phyloP scores from a whole-genome alignment of 78 protist species.

The Cavenderia fasciculata region DNA sequence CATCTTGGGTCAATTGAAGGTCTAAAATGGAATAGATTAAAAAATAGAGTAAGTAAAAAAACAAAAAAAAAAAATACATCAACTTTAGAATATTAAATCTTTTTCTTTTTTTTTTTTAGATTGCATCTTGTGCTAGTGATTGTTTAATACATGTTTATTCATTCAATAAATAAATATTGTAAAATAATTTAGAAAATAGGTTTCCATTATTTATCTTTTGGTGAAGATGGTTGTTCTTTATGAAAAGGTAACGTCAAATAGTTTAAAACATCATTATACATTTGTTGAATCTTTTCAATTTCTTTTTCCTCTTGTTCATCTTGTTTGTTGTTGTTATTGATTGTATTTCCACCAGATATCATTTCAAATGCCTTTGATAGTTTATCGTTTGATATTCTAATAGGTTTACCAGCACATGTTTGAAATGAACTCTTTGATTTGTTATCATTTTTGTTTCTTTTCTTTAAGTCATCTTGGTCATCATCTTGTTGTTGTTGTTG shows the following conservation, averaged over 20 bases:
- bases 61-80: neutral
- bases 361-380: neutral
- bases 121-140: conserved; percentile 68
- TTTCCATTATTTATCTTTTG: neutral
- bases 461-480: neutral
- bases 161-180: neutral
- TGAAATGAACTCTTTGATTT: conserved; percentile 2
- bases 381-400: neutral
- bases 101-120: neutral
- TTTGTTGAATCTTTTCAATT: neutral
- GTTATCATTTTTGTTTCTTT: conserved; percentile 19
- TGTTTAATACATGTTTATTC: conserved; percentile 40
- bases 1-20: conserved; percentile 75
- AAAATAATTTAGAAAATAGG: neutral
- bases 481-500: neutral
- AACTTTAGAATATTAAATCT: neutral
- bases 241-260: neutral
- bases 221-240: neutral
- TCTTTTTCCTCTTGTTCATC: neutral
- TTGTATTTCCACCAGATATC: neutral
- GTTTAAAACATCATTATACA: neutral
- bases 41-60: conserved; percentile 17
- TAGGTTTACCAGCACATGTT: conserved; percentile 6
- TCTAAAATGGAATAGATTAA: conserved; percentile 29
- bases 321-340: neutral